These are phyloP conservation scores for Calendula officinalis DNA, from an alignment of 129 eudicot genomes.

Conservation along the genomic window DNA sequence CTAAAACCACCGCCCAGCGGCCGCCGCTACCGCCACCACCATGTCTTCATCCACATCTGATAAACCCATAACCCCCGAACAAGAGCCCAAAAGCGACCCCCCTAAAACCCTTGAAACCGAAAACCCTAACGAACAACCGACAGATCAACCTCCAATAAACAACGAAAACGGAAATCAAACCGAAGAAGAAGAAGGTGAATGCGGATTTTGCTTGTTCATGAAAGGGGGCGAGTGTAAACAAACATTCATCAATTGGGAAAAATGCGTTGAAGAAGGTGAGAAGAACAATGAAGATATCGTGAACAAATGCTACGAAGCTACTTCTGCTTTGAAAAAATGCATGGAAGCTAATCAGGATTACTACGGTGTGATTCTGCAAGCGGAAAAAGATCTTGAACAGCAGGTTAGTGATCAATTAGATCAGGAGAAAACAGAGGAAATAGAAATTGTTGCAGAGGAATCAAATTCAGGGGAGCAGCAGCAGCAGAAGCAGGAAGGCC, in stretches of 20 bases:
- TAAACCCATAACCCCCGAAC: slow-evolving; percentile 18
- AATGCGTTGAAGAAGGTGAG: slow-evolving; percentile 67
- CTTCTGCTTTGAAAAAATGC: slow-evolving; percentile 63
- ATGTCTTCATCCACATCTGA: slow-evolving; percentile 18
- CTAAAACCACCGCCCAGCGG: slow-evolving; percentile 15
- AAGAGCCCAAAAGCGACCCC: neutral
- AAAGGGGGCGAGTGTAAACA: slow-evolving; percentile 70
- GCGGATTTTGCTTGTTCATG: slow-evolving; percentile 71
- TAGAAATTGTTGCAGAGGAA: slow-evolving; percentile 5
- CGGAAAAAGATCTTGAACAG: slow-evolving; percentile 30
- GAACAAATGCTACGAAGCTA: slow-evolving; percentile 38
- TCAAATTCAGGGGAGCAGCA: slow-evolving; percentile 12
- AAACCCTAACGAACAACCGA: slow-evolving; percentile 11
- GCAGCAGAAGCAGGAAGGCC: slow-evolving; percentile 4
- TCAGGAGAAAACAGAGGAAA: slow-evolving; percentile 5
- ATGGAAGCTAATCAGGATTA: slow-evolving; percentile 82
- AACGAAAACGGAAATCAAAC: slow-evolving; percentile 26
- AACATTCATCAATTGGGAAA: slow-evolving; percentile 51
- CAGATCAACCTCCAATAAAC: neutral
- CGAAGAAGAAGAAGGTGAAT: slow-evolving; percentile 45
- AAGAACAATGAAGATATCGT: slow-evolving; percentile 61
- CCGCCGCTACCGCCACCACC: slow-evolving; percentile 22
- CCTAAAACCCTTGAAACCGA: slow-evolving; percentile 31
- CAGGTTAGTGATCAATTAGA: slow-evolving; percentile 23
- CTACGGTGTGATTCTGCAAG: slow-evolving; percentile 33